Evolutionary conservation across 2,329 filamentous ascomycete genomes (phyloP).

Genomic region (Nemania sp.): DNA sequence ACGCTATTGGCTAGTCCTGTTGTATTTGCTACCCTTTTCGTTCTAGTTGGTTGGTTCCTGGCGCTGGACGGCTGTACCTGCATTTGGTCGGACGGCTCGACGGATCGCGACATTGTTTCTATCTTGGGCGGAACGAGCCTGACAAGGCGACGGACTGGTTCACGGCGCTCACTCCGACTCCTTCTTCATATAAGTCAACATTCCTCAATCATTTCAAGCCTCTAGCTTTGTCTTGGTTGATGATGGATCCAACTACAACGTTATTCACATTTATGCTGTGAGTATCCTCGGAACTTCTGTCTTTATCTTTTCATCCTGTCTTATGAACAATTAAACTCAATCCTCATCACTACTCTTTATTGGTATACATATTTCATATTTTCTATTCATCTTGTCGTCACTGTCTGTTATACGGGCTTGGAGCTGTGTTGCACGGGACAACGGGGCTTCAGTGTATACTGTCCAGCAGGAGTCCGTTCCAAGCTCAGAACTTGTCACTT

Average conservation of each 20-base stretch:
- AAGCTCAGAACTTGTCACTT: no score
- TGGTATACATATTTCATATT: not conserved
- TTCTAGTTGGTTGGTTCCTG: no score
- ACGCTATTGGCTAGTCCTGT: constrained; percentile 30
- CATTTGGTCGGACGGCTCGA: constrained; percentile 11
- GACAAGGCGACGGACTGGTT: constrained; percentile 20
- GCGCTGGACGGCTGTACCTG: constrained; percentile 17
- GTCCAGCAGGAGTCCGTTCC: no score
- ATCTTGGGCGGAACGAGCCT: constrained; percentile 16
- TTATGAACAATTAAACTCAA: not conserved
- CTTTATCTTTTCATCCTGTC: not conserved
- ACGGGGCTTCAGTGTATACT: no score
- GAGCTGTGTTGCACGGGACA: not conserved
- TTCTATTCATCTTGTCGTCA: no score
- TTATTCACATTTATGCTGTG: constrained; percentile 71
- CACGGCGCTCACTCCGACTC: not conserved
- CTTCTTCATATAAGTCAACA: constrained; percentile 12
- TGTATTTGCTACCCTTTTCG: not conserved
- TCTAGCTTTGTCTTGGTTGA: constrained; percentile 3
- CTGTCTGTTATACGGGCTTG: no score
- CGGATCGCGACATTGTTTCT: constrained; percentile 13
- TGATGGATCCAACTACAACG: constrained; percentile 65
- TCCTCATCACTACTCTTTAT: not conserved
- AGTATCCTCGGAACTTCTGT: constrained; percentile 43
- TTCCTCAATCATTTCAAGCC: not conserved